phyloP scores from a whole-genome alignment of 352 stramenopile species.

The Bremia lactucae region DNA sequence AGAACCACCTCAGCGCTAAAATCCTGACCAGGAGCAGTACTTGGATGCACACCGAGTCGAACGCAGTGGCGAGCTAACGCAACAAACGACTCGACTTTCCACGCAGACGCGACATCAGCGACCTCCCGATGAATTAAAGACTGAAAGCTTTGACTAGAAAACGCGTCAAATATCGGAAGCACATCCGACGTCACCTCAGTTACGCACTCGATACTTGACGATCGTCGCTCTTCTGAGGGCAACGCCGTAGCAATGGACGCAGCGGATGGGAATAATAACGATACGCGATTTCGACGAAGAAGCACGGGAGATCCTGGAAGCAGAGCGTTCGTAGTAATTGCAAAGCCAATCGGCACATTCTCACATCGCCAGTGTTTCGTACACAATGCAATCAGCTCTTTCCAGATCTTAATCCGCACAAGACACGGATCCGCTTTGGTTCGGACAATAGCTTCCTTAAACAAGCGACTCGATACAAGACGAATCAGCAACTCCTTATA shows the following conservation, averaged over 20 bases:
- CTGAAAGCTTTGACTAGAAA: constrained; percentile 49
- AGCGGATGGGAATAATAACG: constrained; percentile 48
- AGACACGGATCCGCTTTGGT: constrained; percentile 17
- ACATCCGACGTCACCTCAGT: constrained; percentile 41
- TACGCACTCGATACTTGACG: constrained; percentile 29
- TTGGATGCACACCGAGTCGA: constrained; percentile 26
- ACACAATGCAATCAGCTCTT: constrained; percentile 52
- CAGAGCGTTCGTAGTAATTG: constrained; percentile 27
- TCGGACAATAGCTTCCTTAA: constrained; percentile 11
- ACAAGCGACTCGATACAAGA: constrained; percentile 35
- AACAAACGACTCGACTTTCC: constrained; percentile 64
- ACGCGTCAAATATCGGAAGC: constrained; percentile 52
- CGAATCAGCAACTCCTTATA: constrained; percentile 56
- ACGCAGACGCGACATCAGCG: constrained; percentile 37
- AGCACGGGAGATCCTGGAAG: constrained; percentile 50
- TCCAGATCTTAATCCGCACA: constrained; percentile 48
- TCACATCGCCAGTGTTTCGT: constrained; percentile 63
- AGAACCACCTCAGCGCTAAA: constrained; percentile 33
- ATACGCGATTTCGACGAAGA: constrained; percentile 56
- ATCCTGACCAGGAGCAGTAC: constrained; percentile 6
- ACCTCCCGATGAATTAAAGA: constrained; percentile 55
- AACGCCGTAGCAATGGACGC: constrained; percentile 40
- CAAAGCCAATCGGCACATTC: constrained; percentile 62
- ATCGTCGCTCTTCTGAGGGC: constrained; percentile 14
- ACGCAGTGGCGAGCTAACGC: constrained; percentile 52